These are phyloP conservation scores for Luzula sylvatica DNA, from an alignment of 176 grass and related monocot species.

Conservation along the genomic window DNA sequence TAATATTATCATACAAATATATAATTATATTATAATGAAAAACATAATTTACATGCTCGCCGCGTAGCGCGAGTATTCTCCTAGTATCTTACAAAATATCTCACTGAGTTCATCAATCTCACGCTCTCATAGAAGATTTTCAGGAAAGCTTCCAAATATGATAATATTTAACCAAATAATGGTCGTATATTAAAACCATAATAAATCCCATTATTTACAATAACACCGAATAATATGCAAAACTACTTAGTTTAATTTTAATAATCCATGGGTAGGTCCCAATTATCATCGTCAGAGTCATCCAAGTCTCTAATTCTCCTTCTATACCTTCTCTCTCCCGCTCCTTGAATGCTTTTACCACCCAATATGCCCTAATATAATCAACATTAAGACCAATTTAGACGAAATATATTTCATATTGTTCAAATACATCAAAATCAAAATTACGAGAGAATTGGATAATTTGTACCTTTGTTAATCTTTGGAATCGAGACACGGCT, in stretches of 20 bases:
- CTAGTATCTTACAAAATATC: no score
- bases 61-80: no score
- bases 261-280: constrained; percentile 82
- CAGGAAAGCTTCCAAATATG: no score
- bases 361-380: constrained; percentile 58
- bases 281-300: constrained; percentile 39
- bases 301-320: constrained; percentile 28
- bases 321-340: constrained; percentile 24
- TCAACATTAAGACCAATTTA: constrained; percentile 1
- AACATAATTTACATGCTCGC: no score
- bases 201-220: constrained; percentile 25
- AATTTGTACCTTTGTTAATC: constrained; percentile 68
- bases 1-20: no score
- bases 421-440: background rate
- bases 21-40: no score
- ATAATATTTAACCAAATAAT: background rate
- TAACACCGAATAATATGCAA: background rate
- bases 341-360: constrained; percentile 36
- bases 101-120: no score
- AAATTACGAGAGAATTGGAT: background rate
- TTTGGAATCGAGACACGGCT: constrained; percentile 69
- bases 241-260: constrained; percentile 14
- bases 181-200: constrained; percentile 7
- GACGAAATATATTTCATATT: background rate
- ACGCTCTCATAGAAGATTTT: no score